Evolutionary conservation across 768 basidiomycete genomes (phyloP).

Genomic region (Obba rivulosa): DNA sequence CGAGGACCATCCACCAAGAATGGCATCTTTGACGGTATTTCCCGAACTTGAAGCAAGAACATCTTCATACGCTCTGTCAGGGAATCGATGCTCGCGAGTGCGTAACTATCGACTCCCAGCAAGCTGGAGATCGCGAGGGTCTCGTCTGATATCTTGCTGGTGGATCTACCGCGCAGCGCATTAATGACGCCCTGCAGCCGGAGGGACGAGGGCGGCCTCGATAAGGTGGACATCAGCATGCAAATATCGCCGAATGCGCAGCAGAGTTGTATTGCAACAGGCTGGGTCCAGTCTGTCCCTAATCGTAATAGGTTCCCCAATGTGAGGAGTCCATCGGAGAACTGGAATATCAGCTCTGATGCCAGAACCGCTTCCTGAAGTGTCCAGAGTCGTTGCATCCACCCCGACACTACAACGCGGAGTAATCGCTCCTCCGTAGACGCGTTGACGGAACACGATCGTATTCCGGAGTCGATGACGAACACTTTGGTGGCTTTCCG

Average conservation of each 20-base stretch:
- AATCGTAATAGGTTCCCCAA: background rate
- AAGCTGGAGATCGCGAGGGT: constrained; percentile 2
- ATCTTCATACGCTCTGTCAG: background rate
- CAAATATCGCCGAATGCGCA: background rate
- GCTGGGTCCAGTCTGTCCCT: background rate
- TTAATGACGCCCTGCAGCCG: background rate
- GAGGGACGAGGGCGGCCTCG: background rate
- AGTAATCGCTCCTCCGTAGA: constrained; percentile 1
- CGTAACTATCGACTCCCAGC: background rate
- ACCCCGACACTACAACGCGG: constrained; percentile 4
- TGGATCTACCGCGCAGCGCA: constrained; percentile 2
- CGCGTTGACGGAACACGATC: background rate
- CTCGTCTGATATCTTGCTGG: constrained; percentile 4
- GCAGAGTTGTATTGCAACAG: background rate
- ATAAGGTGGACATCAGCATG: background rate
- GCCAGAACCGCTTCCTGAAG: constrained; percentile 8
- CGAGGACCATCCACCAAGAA: background rate
- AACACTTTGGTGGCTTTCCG: constrained; percentile 6
- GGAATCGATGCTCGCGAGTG: background rate
- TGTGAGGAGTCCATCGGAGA: constrained; percentile 1
- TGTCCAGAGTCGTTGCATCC: constrained; percentile 10
- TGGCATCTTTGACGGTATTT: background rate
- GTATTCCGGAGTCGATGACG: constrained; percentile 7
- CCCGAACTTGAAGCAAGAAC: background rate
- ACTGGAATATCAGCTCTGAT: constrained; percentile 3